Evolutionary conservation across 176 grass and related monocot species (phyloP).

Genomic region (barley (Hordeum vulgare)): MorexV3_pseudomolecules_assembly NC_058524.1:572757420-572757919

Average conservation of each 20-base stretch:
- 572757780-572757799: background rate
- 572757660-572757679: too few species aligned
- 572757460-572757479: background rate
- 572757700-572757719: background rate
- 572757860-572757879: conserved; percentile 71
- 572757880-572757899: conserved; percentile 88
- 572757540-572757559: too few species aligned
- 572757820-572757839: conserved; percentile 67
- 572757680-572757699: conserved; percentile 21
- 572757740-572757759: background rate
- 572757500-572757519: background rate
- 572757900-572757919: conserved; percentile 43
- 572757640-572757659: conserved; percentile 37
- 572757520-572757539: background rate
- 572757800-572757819: conserved; percentile 6
- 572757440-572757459: background rate
- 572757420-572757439: background rate
- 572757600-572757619: background rate
- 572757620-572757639: conserved; percentile 28
- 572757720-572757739: background rate
- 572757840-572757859: conserved; percentile 51
- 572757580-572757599: background rate
- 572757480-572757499: background rate
- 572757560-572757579: background rate
- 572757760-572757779: background rate